Percentiles rank a stretch among this genome's conserved stretches.
Conservation (phyloP, 2,329 filamentous ascomycete species). For the Ilyonectria destructans region DNA sequence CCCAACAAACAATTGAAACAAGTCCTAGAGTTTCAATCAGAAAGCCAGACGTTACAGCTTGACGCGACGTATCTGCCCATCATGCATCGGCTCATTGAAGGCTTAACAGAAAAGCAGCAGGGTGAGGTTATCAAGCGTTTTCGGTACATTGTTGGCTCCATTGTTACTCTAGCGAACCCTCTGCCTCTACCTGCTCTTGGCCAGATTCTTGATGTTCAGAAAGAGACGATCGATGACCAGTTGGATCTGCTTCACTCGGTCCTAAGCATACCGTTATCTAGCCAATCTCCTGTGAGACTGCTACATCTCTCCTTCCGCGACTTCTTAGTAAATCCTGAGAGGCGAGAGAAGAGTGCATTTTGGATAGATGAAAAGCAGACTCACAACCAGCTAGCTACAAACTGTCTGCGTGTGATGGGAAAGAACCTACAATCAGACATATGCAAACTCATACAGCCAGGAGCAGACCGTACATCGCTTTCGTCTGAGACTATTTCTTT, state of each 20-base stretch:
- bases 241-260: slow-evolving; percentile 17
- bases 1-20: slow-evolving; percentile 41
- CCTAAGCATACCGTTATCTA: not conserved
- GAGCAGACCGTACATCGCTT: not conserved
- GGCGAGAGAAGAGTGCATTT: slow-evolving; percentile 49
- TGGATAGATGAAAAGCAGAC: slow-evolving; percentile 42
- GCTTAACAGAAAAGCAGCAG: too few relatives aligned
- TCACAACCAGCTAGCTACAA: not conserved
- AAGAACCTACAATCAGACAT: not conserved
- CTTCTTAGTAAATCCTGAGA: slow-evolving; percentile 54
- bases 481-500: not conserved
- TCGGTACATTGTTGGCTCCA: too few relatives aligned
- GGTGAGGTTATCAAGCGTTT: too few relatives aligned
- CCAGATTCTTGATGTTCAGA: too few relatives aligned
- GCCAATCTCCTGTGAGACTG: slow-evolving; percentile 12
- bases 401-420: not conserved
- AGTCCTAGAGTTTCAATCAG: slow-evolving; percentile 38
- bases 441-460: not conserved
- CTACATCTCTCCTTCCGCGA: slow-evolving; percentile 55
- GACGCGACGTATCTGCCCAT: too few relatives aligned
- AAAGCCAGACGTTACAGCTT: not conserved
- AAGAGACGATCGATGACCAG: too few relatives aligned
- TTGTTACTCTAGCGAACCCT: too few relatives aligned
- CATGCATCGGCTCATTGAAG: too few relatives aligned
- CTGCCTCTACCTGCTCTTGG: too few relatives aligned